Evolutionary conservation across 140 eudicot genomes (phyloP).

Genomic region (Ambrosia hybrid): DNA sequence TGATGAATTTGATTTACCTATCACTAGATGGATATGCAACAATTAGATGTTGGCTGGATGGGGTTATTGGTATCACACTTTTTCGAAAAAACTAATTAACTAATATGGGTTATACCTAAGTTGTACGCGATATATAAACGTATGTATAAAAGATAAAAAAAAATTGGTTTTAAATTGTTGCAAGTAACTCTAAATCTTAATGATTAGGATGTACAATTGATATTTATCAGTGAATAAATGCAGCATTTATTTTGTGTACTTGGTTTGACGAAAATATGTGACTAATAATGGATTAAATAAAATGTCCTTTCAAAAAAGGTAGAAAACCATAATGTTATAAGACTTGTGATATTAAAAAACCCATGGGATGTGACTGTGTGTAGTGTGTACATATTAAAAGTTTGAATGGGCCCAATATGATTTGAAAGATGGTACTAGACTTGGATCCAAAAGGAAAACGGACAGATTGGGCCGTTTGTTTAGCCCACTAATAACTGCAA

Average conservation of each 20-base stretch:
- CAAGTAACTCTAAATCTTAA: too few relatives aligned
- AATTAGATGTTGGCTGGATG: background rate
- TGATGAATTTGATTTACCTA: background rate
- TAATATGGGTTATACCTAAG: too few relatives aligned
- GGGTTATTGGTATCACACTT: background rate
- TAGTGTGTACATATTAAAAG: background rate
- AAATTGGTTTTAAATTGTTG: too few relatives aligned
- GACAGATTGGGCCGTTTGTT: background rate
- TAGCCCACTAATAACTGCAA: background rate
- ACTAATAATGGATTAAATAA: background rate
- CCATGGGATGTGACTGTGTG: background rate
- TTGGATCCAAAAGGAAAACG: background rate
- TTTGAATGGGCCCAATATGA: conserved; percentile 10
- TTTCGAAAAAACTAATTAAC: too few relatives aligned
- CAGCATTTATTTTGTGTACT: background rate
- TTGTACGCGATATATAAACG: too few relatives aligned
- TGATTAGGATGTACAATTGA: too few relatives aligned
- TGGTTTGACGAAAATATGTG: background rate
- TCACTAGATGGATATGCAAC: background rate
- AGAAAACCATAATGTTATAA: background rate
- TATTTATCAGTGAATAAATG: too few relatives aligned
- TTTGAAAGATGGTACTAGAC: background rate
- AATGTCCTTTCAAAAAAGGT: background rate
- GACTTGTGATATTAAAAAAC: background rate
- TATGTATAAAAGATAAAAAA: too few relatives aligned